Base-by-base conservation (phyloP, 2,329 filamentous ascomycete species). In the Pseudogymnoascus sp. region DNA sequence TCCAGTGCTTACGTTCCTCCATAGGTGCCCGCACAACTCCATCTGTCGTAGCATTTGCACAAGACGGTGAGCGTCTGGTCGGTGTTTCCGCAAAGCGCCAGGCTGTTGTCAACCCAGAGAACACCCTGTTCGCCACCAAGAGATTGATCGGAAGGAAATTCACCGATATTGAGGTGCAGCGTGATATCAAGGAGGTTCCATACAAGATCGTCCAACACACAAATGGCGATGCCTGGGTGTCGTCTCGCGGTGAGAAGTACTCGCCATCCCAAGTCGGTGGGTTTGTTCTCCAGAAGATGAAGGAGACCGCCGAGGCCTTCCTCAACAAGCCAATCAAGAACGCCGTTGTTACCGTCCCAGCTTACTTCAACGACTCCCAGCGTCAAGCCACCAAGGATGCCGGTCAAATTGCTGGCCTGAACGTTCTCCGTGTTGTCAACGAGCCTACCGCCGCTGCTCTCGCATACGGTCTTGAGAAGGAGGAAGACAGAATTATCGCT, bases 301-400 rank as follows among this genome's bases (percentile, higher is more conserved):
- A 96, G 87, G 93, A 97, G 84, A 98, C 93, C 61, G 93, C 93
- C 69, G 93, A 97, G 83, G 83, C 89, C 66, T 96, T 96, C 81
- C 86, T 96, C 69, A 87, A 89, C 80, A 96, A 92, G 83, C 86
- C 86, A 65, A 81, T 96, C 74, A 95, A 96, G 86, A 96, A 98
- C 76, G 93, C 92, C 72, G 93, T 98, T 66, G 93, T 98, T 71
- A 98, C 93, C 66, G 93, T 97, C 38, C 93, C 93, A 67, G 93
- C 93, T 72, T 98, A 98, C 85, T 98, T 98, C 86, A 98, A 98
- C 80, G 93, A 98, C 79, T 93, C 91, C 65, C 93, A 98, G 82
- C 90, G 93, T 81, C 93, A 97, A 81, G 92, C 92, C 71, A 98
- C 93, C 79, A 98, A 97, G 86, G 93, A 98, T 76, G 93, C 93